Evolutionary conservation across 176 grass and related monocot genomes (phyloP).

Genomic region (Guadua angustifolia): DNA sequence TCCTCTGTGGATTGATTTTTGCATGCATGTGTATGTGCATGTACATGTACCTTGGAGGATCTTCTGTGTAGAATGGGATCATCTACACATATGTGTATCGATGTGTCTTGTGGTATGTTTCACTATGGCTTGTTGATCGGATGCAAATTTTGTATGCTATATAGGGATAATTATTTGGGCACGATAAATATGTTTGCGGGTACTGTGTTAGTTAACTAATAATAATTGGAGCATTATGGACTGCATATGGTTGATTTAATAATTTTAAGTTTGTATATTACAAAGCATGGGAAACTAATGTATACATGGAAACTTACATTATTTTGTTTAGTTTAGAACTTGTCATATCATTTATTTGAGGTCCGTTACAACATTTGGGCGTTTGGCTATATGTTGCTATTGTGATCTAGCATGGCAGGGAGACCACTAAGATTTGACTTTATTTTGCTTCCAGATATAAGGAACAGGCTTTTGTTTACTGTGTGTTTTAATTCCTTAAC

Average conservation of each 20-base stretch:
- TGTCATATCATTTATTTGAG: constrained; percentile 14
- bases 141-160: neutral
- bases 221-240: constrained; percentile 1
- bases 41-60: neutral
- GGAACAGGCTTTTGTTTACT: neutral
- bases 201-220: neutral
- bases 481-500: neutral
- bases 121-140: constrained; percentile 8
- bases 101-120: neutral
- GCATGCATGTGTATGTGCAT: neutral
- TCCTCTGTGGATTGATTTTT: neutral
- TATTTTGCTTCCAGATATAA: neutral
- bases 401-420: neutral
- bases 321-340: neutral
- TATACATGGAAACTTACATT: neutral
- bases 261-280: neutral
- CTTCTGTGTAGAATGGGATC: neutral
- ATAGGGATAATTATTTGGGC: neutral
- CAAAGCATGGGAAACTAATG: neutral
- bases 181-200: neutral
- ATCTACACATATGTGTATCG: neutral
- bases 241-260: neutral
- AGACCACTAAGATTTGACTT: neutral
- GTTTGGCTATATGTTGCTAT: neutral
- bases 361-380: neutral